phyloP scores from a whole-genome alignment of 225 moss, liverwort and hornwort genomes.

The Rhytidiadelphus loreus region DNA sequence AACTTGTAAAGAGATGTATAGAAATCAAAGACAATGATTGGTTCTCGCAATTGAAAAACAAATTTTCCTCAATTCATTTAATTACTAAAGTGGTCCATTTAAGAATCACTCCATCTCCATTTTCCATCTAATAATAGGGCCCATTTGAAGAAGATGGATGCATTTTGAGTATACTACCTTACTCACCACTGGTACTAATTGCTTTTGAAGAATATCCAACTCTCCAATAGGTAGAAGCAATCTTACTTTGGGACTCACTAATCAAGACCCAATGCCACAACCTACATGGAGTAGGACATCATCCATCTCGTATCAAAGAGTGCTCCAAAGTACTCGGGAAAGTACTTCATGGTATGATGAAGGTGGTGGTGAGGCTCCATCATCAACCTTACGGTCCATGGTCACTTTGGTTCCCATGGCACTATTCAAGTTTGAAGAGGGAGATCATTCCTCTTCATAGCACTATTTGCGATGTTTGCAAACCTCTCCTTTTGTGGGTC shows the following conservation, averaged over 20 bases:
- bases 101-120: too few relatives aligned
- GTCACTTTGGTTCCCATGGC: fast-evolving
- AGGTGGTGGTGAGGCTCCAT: not conserved
- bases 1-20: too few relatives aligned
- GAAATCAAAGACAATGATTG: too few relatives aligned
- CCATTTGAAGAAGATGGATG: too few relatives aligned
- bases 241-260: not conserved
- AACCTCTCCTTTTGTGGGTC: fast-evolving
- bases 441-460: fast-evolving
- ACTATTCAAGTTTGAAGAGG: not conserved
- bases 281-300: fast-evolving
- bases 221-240: not conserved
- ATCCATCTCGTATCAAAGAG: not conserved
- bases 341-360: fast-evolving
- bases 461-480: fast-evolving
- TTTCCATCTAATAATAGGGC: too few relatives aligned
- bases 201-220: not conserved
- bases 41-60: too few relatives aligned
- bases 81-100: too few relatives aligned
- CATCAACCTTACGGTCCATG: fast-evolving
- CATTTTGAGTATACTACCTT: too few relatives aligned
- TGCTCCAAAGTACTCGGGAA: not conserved
- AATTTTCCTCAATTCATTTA: too few relatives aligned
- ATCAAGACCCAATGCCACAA: not conserved
- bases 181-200: fast-evolving